These are phyloP conservation scores for Hylodesmum podocarpum DNA, from an alignment of 306 rosid genomes.

Conservation along the genomic window DNA sequence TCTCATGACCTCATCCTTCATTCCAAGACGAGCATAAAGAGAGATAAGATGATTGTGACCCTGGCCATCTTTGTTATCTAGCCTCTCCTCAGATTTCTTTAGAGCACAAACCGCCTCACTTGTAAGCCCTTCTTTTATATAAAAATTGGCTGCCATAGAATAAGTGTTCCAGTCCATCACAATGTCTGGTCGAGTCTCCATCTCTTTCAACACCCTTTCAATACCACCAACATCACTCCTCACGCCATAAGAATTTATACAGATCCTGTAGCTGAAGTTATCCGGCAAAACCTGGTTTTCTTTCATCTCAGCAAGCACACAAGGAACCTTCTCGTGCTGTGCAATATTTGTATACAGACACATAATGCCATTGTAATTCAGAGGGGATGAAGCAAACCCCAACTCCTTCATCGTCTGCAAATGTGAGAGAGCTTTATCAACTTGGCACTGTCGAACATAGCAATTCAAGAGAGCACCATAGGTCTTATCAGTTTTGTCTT, in stretches of 20 bases:
- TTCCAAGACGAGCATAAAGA: slow-evolving; percentile 54
- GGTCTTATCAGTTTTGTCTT: slow-evolving; percentile 57
- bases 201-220: slow-evolving; percentile 58
- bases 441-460: slow-evolving; percentile 66
- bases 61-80: slow-evolving; percentile 58
- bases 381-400: slow-evolving; percentile 65
- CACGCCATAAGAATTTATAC: slow-evolving; percentile 68
- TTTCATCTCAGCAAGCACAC: slow-evolving; percentile 70
- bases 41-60: slow-evolving; percentile 77
- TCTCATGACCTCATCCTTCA: slow-evolving; percentile 68
- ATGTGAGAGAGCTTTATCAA: slow-evolving; percentile 61
- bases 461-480: slow-evolving; percentile 86
- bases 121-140: slow-evolving; percentile 47
- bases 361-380: slow-evolving; percentile 79
- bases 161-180: slow-evolving; percentile 89
- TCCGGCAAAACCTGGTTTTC: slow-evolving; percentile 63
- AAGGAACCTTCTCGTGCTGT: slow-evolving; percentile 71
- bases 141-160: slow-evolving; percentile 67
- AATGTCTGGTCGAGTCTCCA: slow-evolving; percentile 65
- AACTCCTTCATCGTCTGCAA: slow-evolving; percentile 72
- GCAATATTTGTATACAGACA: slow-evolving; percentile 63
- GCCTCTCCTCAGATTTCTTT: slow-evolving; percentile 64
- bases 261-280: slow-evolving; percentile 79
- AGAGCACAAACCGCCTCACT: slow-evolving; percentile 59
- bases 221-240: slow-evolving; percentile 65